Evolutionary conservation across 495 filamentous ascomycete species (phyloP).

Genomic region (Aspergillus conjunctus): DNA sequence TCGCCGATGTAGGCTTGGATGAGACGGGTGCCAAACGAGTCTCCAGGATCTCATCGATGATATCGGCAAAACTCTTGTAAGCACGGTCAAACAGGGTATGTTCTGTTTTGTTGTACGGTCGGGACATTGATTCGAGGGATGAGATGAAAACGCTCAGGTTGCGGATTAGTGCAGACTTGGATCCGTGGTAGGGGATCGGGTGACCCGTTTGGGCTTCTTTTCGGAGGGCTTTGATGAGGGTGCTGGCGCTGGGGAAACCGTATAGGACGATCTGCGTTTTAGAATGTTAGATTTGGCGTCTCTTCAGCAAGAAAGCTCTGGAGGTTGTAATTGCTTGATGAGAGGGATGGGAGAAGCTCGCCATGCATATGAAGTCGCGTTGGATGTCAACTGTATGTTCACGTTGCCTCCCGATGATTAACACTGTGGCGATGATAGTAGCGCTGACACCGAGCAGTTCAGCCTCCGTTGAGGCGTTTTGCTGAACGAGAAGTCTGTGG

Average conservation of each 20-base stretch:
- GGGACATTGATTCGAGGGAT: conserved; percentile 32
- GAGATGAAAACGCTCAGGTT: conserved; percentile 59
- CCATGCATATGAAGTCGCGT: conserved; percentile 29
- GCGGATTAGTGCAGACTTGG: conserved; percentile 58
- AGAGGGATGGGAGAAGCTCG: conserved; percentile 14
- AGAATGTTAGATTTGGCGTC: too few relatives aligned
- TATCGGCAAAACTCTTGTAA: conserved; percentile 31
- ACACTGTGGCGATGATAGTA: conserved; percentile 41
- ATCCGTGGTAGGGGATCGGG: conserved; percentile 40
- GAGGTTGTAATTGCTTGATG: not conserved
- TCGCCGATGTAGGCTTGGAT: not conserved
- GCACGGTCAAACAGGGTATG: conserved; percentile 35
- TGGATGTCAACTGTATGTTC: conserved; percentile 39
- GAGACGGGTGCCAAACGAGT: conserved; percentile 19
- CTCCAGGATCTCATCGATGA: conserved; percentile 40
- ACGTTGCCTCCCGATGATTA: conserved; percentile 41
- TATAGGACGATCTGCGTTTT: conserved; percentile 39
- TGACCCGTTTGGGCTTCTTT: conserved; percentile 45
- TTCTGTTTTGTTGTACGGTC: conserved; percentile 24
- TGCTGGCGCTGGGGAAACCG: conserved; percentile 46
- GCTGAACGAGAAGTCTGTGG: conserved; percentile 46
- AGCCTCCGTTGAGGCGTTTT: conserved; percentile 33
- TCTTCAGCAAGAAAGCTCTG: too few relatives aligned
- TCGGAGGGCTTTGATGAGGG: conserved; percentile 47
- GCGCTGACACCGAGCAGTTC: conserved; percentile 42